These are phyloP conservation scores for Phytophthora constricta DNA, from an alignment of 352 stramenopile genomes.

Conservation along the genomic window DNA sequence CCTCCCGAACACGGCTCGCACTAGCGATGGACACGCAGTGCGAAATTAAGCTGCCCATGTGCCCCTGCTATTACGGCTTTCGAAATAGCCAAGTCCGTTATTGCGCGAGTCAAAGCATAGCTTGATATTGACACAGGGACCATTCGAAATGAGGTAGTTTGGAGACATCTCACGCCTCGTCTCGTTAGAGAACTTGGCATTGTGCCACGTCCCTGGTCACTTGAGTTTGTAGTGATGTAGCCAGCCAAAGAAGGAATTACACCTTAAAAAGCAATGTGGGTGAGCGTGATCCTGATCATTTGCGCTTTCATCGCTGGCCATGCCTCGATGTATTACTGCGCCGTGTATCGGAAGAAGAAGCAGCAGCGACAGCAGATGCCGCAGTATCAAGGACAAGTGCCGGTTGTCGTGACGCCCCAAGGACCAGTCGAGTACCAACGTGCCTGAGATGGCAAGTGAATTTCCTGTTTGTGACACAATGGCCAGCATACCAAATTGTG, in stretches of 20 bases:
- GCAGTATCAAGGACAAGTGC: conserved; percentile 30
- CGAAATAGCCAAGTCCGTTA: neutral
- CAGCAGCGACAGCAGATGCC: conserved; percentile 18
- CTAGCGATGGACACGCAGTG: conserved; percentile 36
- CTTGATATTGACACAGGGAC: too few species aligned
- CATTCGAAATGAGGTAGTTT: too few species aligned
- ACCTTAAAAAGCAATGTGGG: conserved; percentile 25
- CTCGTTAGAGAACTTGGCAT: too few species aligned
- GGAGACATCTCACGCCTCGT: too few species aligned
- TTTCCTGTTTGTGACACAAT: neutral
- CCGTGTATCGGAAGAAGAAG: conserved; percentile 29
- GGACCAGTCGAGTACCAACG: conserved; percentile 27
- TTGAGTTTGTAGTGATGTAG: too few species aligned
- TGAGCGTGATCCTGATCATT: conserved; percentile 30
- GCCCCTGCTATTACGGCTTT: neutral
- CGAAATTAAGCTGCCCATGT: conserved; percentile 41
- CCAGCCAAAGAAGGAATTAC: too few species aligned
- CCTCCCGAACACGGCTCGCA: conserved; percentile 35
- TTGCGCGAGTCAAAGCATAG: too few species aligned
- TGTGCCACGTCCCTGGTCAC: too few species aligned
- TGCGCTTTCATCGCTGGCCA: conserved; percentile 33
- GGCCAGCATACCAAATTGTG: neutral
- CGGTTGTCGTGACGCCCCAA: conserved; percentile 28
- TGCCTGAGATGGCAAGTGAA: conserved; percentile 10
- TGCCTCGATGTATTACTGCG: conserved; percentile 32